Percentiles rank a stretch among this genome's conserved stretches.
phyloP scores from a whole-genome alignment of 148 eudicot genomes.

The Spergularia bocconei region DNA sequence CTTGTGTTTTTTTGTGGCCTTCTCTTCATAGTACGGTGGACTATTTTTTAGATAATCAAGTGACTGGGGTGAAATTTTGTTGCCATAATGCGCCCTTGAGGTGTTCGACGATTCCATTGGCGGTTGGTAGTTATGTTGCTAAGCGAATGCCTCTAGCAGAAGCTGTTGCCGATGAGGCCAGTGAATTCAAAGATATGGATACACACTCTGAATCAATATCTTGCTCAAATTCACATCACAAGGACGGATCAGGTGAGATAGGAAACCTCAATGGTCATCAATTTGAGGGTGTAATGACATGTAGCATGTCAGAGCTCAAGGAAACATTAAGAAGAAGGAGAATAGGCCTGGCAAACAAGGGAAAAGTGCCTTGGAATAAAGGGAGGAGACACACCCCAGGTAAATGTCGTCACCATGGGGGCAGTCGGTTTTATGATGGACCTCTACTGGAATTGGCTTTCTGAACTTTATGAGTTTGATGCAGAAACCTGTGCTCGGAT shows the following conservation, averaged over 20 bases:
- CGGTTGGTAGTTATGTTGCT: not conserved
- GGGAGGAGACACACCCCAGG: slow-evolving; percentile 73
- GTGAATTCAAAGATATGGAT: not conserved
- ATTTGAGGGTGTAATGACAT: slow-evolving; percentile 14
- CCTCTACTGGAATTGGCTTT: not conserved
- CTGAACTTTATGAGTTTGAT: slow-evolving; percentile 12
- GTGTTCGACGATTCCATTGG: slow-evolving; percentile 18
- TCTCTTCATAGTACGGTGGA: slow-evolving; percentile 14
- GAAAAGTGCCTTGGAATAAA: slow-evolving; percentile 85
- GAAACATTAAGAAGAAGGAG: slow-evolving; percentile 53
- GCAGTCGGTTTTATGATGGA: not conserved
- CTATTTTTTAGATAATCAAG: slow-evolving; percentile 12
- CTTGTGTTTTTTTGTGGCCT: slow-evolving; percentile 23
- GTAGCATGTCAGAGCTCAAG: slow-evolving; percentile 30
- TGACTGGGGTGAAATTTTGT: slow-evolving; percentile 11
- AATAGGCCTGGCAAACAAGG: slow-evolving; percentile 73
- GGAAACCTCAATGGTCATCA: not conserved
- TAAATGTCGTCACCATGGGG: slow-evolving; percentile 20
- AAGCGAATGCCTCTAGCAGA: slow-evolving; percentile 8
- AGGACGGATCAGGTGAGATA: slow-evolving; percentile 5
- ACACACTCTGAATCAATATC: slow-evolving; percentile 2
- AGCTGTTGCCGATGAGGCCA: not conserved
- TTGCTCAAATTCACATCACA: slow-evolving; percentile 5
- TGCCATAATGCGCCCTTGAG: slow-evolving; percentile 4
- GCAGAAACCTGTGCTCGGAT: slow-evolving; percentile 79